phyloP scores from a whole-genome alignment of 2,329 filamentous ascomycete species.

The Aspergillus candidus region DNA sequence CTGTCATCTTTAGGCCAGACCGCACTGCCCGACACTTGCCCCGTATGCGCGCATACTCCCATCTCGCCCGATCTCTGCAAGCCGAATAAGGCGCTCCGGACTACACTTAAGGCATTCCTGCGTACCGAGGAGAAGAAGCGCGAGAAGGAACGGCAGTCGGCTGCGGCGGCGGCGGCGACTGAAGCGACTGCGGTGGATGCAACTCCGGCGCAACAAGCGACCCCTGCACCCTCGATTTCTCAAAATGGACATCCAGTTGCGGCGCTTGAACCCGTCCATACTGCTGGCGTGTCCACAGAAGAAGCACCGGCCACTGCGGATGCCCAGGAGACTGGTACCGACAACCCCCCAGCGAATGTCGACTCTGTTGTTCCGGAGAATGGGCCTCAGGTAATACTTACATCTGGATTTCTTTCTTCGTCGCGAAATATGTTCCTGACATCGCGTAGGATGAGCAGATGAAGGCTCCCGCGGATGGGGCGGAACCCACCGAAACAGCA shows the following conservation, averaged over 20 bases:
- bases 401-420: too few species aligned
- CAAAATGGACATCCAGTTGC: constrained; percentile 7
- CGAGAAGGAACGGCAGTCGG: constrained; percentile 51
- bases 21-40: constrained; percentile 71
- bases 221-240: constrained; percentile 13
- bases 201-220: constrained; percentile 12
- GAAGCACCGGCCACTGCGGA: constrained; percentile 11
- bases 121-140: constrained; percentile 88
- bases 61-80: constrained; percentile 81
- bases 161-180: constrained; percentile 21
- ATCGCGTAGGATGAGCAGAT: constrained; percentile 11
- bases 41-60: constrained; percentile 87
- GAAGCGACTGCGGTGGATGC: constrained; percentile 20
- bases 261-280: constrained; percentile 4
- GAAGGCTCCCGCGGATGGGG: constrained; percentile 7
- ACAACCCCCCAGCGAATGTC: constrained; percentile 3
- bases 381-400: constrained; percentile 15
- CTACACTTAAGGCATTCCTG: constrained; percentile 84
- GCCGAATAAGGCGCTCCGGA: constrained; percentile 82
- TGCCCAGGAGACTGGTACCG: constrained; percentile 3
- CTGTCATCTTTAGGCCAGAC: constrained; percentile 56
- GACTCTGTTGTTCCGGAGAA: constrained; percentile 5
- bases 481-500: constrained; percentile 6
- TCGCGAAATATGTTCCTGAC: too few species aligned
- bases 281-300: constrained; percentile 8